Conservation (phyloP, 441 rosid genomes). For the Dalechampia spathulata region DNA sequence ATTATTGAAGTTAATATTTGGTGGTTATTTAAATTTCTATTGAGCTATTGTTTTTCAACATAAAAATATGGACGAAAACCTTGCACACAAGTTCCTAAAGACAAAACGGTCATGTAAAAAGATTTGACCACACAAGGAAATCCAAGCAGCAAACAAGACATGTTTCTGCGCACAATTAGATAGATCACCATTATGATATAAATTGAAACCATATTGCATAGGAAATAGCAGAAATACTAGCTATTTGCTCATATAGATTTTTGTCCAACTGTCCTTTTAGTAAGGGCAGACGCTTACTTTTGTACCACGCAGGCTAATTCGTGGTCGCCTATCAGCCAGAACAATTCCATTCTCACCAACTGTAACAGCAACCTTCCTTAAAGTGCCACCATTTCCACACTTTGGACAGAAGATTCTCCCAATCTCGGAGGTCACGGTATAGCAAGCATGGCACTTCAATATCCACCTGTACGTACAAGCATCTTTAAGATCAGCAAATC, state of each 20-base stretch:
- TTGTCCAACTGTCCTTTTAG: neutral
- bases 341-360: slow-evolving; percentile 75
- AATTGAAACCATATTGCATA: neutral
- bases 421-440: slow-evolving; percentile 69
- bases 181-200: neutral
- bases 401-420: slow-evolving; percentile 85
- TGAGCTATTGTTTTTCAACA: too few relatives aligned
- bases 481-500: slow-evolving; percentile 6
- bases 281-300: slow-evolving; percentile 38
- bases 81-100: neutral
- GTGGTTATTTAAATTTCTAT: too few relatives aligned
- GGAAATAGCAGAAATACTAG: neutral
- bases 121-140: neutral
- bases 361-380: slow-evolving; percentile 76
- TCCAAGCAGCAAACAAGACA: neutral
- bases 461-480: slow-evolving; percentile 60
- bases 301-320: slow-evolving; percentile 71
- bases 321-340: slow-evolving; percentile 58
- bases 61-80: too few relatives aligned
- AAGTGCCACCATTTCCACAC: slow-evolving; percentile 94
- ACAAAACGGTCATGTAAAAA: neutral
- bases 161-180: neutral
- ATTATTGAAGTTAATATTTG: too few relatives aligned
- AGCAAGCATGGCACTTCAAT: slow-evolving; percentile 95
- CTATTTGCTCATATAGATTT: neutral